A percentile compares a stretch with the other conserved stretches of the same genome.
Conservation (phyloP, 140 eudicot genomes). For the Senecio squalidus region DNA sequence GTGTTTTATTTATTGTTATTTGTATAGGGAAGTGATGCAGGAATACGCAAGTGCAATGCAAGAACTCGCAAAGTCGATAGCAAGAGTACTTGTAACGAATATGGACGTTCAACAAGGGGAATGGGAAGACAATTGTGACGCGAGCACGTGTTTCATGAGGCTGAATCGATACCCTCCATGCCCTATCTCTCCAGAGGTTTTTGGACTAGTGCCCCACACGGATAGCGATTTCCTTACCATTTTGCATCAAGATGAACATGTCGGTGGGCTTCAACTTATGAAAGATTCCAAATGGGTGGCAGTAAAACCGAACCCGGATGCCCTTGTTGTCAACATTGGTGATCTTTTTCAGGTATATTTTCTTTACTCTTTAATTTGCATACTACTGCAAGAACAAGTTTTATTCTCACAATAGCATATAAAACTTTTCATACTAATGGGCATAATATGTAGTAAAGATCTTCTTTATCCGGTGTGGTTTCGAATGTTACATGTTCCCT, state of each 20-base stretch:
- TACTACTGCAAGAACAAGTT: constrained; percentile 8
- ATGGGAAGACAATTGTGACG: constrained; percentile 44
- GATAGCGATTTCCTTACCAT: constrained; percentile 77
- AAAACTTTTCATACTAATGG: constrained; percentile 20
- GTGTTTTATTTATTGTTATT: too few relatives aligned
- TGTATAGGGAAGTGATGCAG: constrained; percentile 62
- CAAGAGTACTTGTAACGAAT: constrained; percentile 37
- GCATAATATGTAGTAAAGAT: constrained; percentile 23
- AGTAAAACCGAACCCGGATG: constrained; percentile 61
- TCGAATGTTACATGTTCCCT: constrained; percentile 18
- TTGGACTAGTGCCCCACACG: constrained; percentile 67
- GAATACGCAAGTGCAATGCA: constrained; percentile 59
- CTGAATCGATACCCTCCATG: constrained; percentile 61
- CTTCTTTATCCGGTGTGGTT: neutral
- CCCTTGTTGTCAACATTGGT: constrained; percentile 77
- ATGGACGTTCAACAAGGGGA: constrained; percentile 32
- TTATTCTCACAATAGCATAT: neutral
- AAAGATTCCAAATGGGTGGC: constrained; percentile 76
- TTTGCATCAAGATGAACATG: constrained; percentile 61
- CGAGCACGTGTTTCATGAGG: constrained; percentile 60
- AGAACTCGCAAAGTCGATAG: constrained; percentile 43
- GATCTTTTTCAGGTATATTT: constrained; percentile 70
- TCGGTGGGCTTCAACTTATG: constrained; percentile 77
- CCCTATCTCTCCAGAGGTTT: constrained; percentile 43
- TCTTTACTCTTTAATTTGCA: constrained; percentile 15